Percentiles rank a stretch among this genome's conserved stretches.
phyloP scores from a whole-genome alignment of 116 monocot species.

The Papilionanthe hybrid region DNA sequence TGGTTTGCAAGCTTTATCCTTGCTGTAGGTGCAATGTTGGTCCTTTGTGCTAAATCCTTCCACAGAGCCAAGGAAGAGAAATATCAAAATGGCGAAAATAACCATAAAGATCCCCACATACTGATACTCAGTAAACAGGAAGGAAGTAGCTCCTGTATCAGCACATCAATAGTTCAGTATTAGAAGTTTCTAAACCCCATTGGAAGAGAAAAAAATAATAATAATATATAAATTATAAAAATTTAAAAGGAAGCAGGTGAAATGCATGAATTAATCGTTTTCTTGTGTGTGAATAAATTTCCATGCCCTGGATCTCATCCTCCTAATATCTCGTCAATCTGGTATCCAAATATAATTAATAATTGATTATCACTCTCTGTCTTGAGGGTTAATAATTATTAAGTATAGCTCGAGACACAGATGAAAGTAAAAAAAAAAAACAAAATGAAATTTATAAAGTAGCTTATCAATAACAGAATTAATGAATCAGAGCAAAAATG shows the following conservation, averaged over 20 bases:
- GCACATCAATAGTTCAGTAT: not conserved
- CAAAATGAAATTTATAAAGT: not conserved
- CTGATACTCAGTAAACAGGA: conserved; percentile 51
- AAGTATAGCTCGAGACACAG: not conserved
- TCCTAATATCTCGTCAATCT: not conserved
- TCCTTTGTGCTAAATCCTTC: conserved; percentile 51
- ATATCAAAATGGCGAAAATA: conserved; percentile 40
- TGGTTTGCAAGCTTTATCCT: conserved; percentile 42
- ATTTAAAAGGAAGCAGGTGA: not conserved
- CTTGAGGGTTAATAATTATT: not conserved
- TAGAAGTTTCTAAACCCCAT: not conserved
- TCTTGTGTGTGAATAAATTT: not conserved
- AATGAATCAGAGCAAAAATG: not conserved
- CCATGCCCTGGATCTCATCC: not conserved
- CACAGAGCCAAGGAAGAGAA: conserved; percentile 68
- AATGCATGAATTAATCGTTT: too few species aligned
- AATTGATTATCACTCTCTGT: not conserved
- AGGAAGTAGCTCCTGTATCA: conserved; percentile 41
- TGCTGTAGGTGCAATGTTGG: conserved; percentile 40
- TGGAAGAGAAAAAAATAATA: not conserved
- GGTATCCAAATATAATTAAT: not conserved
- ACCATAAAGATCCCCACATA: conserved; percentile 56
- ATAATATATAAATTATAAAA: not conserved
- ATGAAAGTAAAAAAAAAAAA: not conserved
- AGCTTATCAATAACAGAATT: not conserved